A percentile compares a stretch with the other conserved stretches of the same genome.
Conservation (phyloP, 2,329 filamentous ascomycete genomes). For the Hypoxylon sp. region DNA sequence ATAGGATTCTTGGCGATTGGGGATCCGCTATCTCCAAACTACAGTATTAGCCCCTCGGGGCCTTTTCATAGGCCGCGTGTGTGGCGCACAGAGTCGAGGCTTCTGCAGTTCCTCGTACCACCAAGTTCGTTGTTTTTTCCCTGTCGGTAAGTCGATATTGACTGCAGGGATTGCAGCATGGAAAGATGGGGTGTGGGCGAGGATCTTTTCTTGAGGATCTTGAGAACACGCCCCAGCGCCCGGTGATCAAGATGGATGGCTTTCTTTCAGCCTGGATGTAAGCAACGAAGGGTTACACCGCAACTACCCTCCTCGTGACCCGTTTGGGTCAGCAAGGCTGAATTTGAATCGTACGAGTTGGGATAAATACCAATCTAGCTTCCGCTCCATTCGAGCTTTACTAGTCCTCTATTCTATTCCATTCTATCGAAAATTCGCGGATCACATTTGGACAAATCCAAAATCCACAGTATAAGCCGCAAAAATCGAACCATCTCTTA, state of each 20-base stretch:
- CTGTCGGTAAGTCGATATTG: conserved; percentile 18
- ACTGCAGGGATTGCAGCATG: conserved; percentile 32
- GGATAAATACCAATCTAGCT: conserved; percentile 26
- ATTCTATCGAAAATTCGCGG: conserved; percentile 3
- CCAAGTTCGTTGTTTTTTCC: not conserved
- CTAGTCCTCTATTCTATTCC: conserved; percentile 17
- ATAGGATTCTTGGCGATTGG: conserved; percentile 20
- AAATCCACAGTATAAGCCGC: not conserved
- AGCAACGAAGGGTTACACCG: conserved; percentile 28
- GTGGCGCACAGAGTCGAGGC: conserved; percentile 30
- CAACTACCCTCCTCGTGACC: conserved; percentile 29
- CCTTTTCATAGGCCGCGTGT: conserved; percentile 24
- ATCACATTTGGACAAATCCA: conserved; percentile 1
- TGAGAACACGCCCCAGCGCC: conserved; percentile 18
- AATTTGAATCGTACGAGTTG: conserved; percentile 21
- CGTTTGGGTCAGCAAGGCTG: conserved; percentile 37
- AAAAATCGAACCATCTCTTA: not conserved
- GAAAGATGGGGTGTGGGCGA: conserved; percentile 30
- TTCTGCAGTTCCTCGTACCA: conserved; percentile 24
- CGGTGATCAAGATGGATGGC: conserved; percentile 25
- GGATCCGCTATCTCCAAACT: not conserved
- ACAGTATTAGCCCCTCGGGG: conserved; percentile 1
- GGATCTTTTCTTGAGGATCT: conserved; percentile 26
- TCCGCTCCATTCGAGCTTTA: conserved; percentile 2
- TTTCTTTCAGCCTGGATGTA: conserved; percentile 17